Conservation (phyloP, 208 protist species). For the Blastocrithidia nonstop region DNA sequence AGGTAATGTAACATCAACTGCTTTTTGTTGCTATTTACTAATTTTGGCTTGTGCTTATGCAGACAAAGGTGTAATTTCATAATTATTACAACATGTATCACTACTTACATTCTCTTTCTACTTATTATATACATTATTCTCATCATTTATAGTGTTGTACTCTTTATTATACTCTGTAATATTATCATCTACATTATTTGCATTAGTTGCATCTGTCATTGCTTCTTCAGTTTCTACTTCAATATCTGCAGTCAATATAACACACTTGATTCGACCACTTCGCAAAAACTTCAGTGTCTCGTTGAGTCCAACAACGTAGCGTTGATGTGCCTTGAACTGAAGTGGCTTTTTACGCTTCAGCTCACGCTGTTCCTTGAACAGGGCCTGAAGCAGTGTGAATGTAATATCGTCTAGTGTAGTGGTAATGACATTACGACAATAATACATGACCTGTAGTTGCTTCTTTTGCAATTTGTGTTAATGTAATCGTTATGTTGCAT, state of each 20-base stretch:
- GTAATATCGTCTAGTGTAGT: slow-evolving; percentile 41
- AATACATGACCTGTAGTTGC: slow-evolving; percentile 8
- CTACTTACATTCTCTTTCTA: too few relatives aligned
- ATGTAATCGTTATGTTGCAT: too few relatives aligned
- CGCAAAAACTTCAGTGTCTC: slow-evolving; percentile 38
- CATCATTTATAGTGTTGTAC: too few relatives aligned
- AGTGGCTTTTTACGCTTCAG: slow-evolving; percentile 33
- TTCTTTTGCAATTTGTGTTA: background rate
- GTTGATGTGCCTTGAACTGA: slow-evolving; percentile 33
- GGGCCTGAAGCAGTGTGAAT: slow-evolving; percentile 38
- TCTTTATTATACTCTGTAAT: too few relatives aligned
- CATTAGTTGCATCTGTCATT: background rate
- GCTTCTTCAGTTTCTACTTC: slow-evolving; percentile 6
- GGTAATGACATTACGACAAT: slow-evolving; percentile 33
- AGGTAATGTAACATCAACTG: too few relatives aligned
- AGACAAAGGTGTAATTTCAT: too few relatives aligned
- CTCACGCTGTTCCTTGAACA: slow-evolving; percentile 37
- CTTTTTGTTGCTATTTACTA: too few relatives aligned
- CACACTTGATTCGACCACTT: slow-evolving; percentile 22
- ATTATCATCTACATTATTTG: too few relatives aligned
- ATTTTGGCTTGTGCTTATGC: too few relatives aligned
- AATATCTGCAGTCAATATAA: slow-evolving; percentile 43
- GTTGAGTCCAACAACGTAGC: slow-evolving; percentile 44
- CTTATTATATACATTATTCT: too few relatives aligned
- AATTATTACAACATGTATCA: too few relatives aligned